Conservation (phyloP, 2,329 filamentous ascomycete genomes). For the Fusarium nodosum region DNA sequence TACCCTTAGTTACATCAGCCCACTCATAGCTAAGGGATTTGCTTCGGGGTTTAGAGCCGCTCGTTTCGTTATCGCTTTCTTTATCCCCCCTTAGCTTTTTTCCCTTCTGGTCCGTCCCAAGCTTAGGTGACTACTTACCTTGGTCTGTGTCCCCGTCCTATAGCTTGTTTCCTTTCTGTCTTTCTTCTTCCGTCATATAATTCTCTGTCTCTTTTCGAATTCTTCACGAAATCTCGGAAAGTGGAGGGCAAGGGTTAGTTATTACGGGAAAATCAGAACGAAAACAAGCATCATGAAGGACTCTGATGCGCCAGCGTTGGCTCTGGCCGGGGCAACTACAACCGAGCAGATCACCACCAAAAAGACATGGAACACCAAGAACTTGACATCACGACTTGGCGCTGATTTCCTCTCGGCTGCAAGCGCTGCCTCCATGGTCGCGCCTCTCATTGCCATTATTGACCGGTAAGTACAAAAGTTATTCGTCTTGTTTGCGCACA, state of each 20-base stretch:
- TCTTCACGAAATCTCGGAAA: not conserved
- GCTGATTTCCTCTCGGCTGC: conserved; percentile 78
- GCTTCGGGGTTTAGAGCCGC: conserved; percentile 16
- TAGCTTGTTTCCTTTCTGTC: conserved; percentile 2
- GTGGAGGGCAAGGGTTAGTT: not conserved
- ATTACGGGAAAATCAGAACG: not conserved
- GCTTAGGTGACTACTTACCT: conserved; percentile 1
- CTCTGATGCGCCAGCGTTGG: conserved; percentile 36
- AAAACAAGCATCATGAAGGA: conserved; percentile 24
- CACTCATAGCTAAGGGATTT: conserved; percentile 21
- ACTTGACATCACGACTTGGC: conserved; percentile 74
- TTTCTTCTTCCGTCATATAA: conserved; percentile 11
- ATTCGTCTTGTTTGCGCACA: not conserved
- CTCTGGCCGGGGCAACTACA: conserved; percentile 41
- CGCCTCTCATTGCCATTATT: conserved; percentile 88
- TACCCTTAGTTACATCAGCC: conserved; percentile 8
- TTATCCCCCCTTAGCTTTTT: conserved; percentile 7
- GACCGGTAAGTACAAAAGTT: conserved; percentile 72
- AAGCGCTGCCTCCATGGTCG: conserved; percentile 80
- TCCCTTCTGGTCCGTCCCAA: not conserved
- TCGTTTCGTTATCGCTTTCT: conserved; percentile 1
- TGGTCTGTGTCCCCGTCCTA: conserved; percentile 3
- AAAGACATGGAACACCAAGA: conserved; percentile 79
- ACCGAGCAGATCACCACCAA: conserved; percentile 33
- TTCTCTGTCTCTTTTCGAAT: not conserved